Base-by-base conservation (phyloP, 2,329 filamentous ascomycete species). In the Parascedosporium putredinis region DNA sequence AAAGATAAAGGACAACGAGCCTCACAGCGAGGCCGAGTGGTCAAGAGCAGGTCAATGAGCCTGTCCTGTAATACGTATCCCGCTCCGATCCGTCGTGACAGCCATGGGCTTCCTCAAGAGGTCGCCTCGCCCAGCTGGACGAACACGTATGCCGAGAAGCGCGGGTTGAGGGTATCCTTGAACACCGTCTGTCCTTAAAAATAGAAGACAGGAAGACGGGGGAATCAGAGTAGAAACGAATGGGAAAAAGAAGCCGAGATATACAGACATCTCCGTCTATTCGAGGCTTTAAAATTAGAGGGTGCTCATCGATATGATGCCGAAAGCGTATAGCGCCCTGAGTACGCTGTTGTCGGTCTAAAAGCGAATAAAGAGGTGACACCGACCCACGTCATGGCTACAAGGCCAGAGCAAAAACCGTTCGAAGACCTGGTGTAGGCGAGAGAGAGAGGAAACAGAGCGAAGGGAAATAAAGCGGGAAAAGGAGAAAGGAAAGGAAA, bases 201-300 rank as follows among this genome's bases (percentile, higher is more conserved):
- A 56, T 43, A n/a, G n/a, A n/a, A n/a, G n/a, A n/a, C 47, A 55
- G 20, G 38, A 12, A 46, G 45, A 40, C 56, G 55, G 31, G 43
- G 47, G 44, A 47, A 34, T 27, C 33, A 50, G 24, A 50, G 23
- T 25, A 16, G 23, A 52, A 44, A 50, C n/a, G n/a, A n/a, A n/a
- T n/a, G n/a, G n/a, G n/a, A n/a, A 53, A 55, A 53, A 52, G 55
- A 40, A 57, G 47, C 31, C 33, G 36, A 20, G 22, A 48, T 24
- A 25, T 24, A 23, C 33, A 40, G 46, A 16, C 7, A 42, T 16
- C 16, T 12, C 33, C 20, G 38, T 12, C 38, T 20, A 42, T 42
- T 42, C 38, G 38, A 20, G 38, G 16, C 38, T 42, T 42, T n/a
- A n/a, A 20, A 23, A 42, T 42, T 42, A 42, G 20, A 42, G 38